Percentiles rank a stretch among this genome's conserved stretches.
These are phyloP conservation scores for Leccinum pellstonianum DNA, from an alignment of 768 basidiomycete species.

Conservation along the genomic window DNA sequence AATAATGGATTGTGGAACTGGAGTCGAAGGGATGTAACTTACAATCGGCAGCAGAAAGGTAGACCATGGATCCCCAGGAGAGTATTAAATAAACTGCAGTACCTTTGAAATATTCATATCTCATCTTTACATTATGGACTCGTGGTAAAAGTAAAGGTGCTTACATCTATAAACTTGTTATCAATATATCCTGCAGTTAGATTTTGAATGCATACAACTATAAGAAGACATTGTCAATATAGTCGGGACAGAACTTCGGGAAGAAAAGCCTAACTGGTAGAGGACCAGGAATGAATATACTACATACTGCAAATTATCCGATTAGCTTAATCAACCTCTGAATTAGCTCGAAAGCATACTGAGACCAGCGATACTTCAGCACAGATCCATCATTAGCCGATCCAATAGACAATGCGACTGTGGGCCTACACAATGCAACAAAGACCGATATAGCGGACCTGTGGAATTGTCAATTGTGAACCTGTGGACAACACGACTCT, in stretches of 20 bases:
- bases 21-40: neutral
- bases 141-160: neutral
- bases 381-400: neutral
- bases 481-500: too few relatives aligned
- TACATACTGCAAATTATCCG: neutral
- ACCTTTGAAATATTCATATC: neutral
- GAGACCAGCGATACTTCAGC: neutral
- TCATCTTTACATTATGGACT: neutral
- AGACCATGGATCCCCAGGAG: conserved; percentile 8
- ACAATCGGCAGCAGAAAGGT: conserved; percentile 13
- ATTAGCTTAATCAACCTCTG: neutral
- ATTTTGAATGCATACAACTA: conserved; percentile 2
- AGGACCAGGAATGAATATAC: conserved; percentile 5
- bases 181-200: neutral
- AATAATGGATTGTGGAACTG: neutral
- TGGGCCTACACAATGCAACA: conserved; percentile 3
- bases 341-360: neutral
- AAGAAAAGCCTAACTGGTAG: neutral
- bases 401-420: neutral
- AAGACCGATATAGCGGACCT: conserved; percentile 3
- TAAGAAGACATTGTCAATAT: neutral
- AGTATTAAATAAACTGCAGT: neutral
- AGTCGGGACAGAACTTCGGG: neutral
- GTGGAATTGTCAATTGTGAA: neutral
- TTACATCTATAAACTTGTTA: conserved; percentile 12